phyloP scores from a whole-genome alignment of 2,329 filamentous ascomycete genomes.

The Fusarium sp. region DNA sequence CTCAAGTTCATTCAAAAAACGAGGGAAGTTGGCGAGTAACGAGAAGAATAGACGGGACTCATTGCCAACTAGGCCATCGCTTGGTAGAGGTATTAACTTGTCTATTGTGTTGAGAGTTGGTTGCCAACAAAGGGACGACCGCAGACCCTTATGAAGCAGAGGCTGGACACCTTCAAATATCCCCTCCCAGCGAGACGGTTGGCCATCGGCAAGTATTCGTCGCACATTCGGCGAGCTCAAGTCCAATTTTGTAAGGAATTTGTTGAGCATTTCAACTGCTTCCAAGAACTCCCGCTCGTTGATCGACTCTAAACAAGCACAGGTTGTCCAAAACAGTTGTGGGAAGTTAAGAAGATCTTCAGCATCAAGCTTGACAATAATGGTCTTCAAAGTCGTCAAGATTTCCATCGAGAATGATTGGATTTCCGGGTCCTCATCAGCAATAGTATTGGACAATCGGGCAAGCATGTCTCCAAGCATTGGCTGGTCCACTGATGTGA shows the following conservation, averaged over 20 bases:
- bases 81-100: constrained; percentile 81
- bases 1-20: constrained; percentile 85
- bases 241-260: constrained; percentile 85
- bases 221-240: constrained; percentile 77
- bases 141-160: constrained; percentile 89
- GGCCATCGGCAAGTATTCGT: constrained; percentile 77
- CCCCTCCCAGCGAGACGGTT: constrained; percentile 89
- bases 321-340: constrained; percentile 97
- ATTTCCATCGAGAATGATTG: constrained; percentile 99
- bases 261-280: constrained; percentile 89
- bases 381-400: constrained; percentile 89
- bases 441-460: constrained; percentile 94
- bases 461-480: constrained; percentile 99
- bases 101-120: constrained; percentile 82
- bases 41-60: constrained; percentile 86
- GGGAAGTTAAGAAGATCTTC: constrained; percentile 88
- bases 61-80: constrained; percentile 83
- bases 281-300: constrained; percentile 96
- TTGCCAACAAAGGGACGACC: constrained; percentile 85
- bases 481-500: constrained; percentile 87
- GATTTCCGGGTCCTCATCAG: constrained; percentile 93
- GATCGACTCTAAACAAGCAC: constrained; percentile 94
- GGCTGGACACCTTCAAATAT: constrained; percentile 87
- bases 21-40: constrained; percentile 90
- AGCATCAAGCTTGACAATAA: constrained; percentile 85